Evolutionary conservation across 306 rosid species (phyloP).

Genomic region (apple (Malus domestica)): DNA sequence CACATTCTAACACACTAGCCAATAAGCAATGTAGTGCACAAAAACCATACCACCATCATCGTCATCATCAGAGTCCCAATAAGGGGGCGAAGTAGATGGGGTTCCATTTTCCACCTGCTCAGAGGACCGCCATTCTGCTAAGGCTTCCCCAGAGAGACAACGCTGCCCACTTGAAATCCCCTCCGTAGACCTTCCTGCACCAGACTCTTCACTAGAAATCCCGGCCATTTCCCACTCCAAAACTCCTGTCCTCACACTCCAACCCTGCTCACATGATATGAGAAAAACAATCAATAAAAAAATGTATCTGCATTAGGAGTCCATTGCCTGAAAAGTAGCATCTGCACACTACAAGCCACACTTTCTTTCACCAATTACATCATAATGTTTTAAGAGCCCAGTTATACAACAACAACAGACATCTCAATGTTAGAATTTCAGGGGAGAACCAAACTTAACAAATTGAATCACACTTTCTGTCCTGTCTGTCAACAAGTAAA

Average conservation of each 20-base stretch:
- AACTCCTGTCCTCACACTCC: slow-evolving; percentile 33
- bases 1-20: not conserved
- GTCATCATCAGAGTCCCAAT: slow-evolving; percentile 92
- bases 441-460: not conserved
- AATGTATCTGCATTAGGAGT: slow-evolving; percentile 1
- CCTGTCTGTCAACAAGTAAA: not conserved
- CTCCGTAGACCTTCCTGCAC: slow-evolving; percentile 63
- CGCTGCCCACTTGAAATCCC: slow-evolving; percentile 69
- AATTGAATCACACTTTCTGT: slow-evolving; percentile 1
- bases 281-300: slow-evolving; percentile 6
- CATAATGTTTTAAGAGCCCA: not conserved
- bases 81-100: slow-evolving; percentile 89
- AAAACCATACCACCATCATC: slow-evolving; percentile 62
- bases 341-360: not conserved
- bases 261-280: slow-evolving; percentile 29
- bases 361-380: not conserved
- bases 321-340: slow-evolving; percentile 9
- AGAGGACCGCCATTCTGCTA: slow-evolving; percentile 95
- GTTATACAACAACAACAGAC: not conserved
- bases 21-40: not conserved
- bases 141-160: slow-evolving; percentile 76
- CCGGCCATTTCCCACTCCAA: slow-evolving; percentile 73
- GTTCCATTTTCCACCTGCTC: slow-evolving; percentile 99
- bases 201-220: slow-evolving; percentile 66
- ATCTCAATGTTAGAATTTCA: not conserved